phyloP scores from a whole-genome alignment of 441 rosid genomes.

The Bocquillonia castaneifolia region DNA sequence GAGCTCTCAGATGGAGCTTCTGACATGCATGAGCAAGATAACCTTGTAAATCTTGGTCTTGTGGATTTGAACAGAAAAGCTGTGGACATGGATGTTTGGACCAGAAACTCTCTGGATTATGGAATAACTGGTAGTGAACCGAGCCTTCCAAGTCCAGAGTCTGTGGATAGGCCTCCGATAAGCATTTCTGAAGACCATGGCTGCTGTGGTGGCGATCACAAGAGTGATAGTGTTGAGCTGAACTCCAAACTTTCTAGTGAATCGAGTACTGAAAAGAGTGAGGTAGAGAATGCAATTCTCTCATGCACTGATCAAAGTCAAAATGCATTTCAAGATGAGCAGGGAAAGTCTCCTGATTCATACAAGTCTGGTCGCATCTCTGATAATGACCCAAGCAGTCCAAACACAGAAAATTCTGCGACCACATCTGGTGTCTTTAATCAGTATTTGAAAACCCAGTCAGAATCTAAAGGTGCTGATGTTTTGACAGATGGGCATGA shows the following conservation, averaged over 20 bases:
- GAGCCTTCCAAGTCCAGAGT: conserved; percentile 17
- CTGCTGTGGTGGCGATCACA: conserved; percentile 19
- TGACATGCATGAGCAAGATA: conserved; percentile 16
- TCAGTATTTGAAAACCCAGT: conserved; percentile 24
- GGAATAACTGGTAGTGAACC: background rate
- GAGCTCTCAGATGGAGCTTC: conserved; percentile 19
- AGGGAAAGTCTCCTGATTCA: conserved; percentile 39
- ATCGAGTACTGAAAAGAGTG: conserved; percentile 34
- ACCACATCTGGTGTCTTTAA: conserved; percentile 20
- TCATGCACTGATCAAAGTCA: conserved; percentile 33
- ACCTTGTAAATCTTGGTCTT: conserved; percentile 19
- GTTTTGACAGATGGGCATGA: conserved; percentile 24
- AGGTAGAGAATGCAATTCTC: conserved; percentile 30
- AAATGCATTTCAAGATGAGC: conserved; percentile 28
- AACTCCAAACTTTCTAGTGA: conserved; percentile 26
- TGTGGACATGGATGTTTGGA: conserved; percentile 15
- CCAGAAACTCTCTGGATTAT: background rate
- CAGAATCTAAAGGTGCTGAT: conserved; percentile 24
- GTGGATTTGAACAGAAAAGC: conserved; percentile 13
- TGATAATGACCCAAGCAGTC: conserved; percentile 38
- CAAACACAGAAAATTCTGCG: conserved; percentile 24
- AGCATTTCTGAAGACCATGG: conserved; percentile 20
- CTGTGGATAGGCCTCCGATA: conserved; percentile 14
- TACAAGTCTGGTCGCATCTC: conserved; percentile 47
- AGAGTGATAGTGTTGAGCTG: conserved; percentile 20